Base-by-base conservation (phyloP, 805 yeast species). In the Torulaspora microellipsoides region DNA sequence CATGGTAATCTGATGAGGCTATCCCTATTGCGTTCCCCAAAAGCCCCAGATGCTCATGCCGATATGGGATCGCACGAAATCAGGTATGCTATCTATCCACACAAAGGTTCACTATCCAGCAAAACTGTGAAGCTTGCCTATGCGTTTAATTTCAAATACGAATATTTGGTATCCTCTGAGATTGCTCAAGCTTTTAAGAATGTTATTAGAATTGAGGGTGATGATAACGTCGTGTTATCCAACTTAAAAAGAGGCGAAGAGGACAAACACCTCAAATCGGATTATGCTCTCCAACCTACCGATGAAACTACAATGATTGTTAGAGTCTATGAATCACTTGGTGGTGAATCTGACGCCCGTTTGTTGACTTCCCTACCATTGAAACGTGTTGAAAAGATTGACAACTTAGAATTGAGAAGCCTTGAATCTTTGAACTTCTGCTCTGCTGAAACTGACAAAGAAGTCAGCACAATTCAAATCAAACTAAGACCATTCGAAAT, bases 1-100 rank as follows among this genome's bases (percentile, higher is more conserved):
- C 96, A 88, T 58, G 99, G 99, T n/a, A 88, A 88, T 54, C 65
- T 81, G 60, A 85, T 91, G 81, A 80, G 96, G 37, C 70, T 93
- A 38, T 86, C 96, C 1, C 69, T 93, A 48, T 68, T 91, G 57
- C 80, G 99, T 59, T 79, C 96, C 11, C 89, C 99, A 27, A 91
- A 93, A 66, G 85, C 88, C 15, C 99, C 99, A 0, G 99, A 91
- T 73, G 90, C 83, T 8, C 74, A 80, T 59, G 97, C 98, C 8
- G 99, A 91, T 63, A 88, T 93, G 85, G 98, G 96, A 2, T 49
- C 56, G 7, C 99, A 91, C 64, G 71, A 70, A 45, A 85, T 93
- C 68, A 80, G 80, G 48, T 93, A 90, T 65, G 95, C 95, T 0
- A 65, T 91, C 30, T 76, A 78, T 46, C 97, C 98, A 4, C 99